Evolutionary conservation across 345 rosid genomes (phyloP), one percentile per base, ranked within the genome.

Genomic region (Pelargonium nanum): DNA sequence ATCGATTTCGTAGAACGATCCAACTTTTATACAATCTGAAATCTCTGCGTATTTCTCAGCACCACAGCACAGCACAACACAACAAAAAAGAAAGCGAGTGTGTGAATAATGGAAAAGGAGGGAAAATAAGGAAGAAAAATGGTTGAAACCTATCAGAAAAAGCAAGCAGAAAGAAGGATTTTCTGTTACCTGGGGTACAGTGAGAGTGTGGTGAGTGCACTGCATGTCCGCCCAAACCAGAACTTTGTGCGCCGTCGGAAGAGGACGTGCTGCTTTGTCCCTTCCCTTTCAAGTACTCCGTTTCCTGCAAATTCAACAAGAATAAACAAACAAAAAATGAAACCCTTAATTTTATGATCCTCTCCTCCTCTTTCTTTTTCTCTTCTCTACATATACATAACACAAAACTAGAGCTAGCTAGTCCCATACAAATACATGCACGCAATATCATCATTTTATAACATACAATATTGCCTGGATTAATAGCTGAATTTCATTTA

Each of bases 1-100:
- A 70, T 90, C 89, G 62, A 90, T 73, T 70, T 84, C 87, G 70
- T 90, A 93, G 65, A 83, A 86, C 40, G 84, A 83, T 5, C 89
- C 82, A 22, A 76, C 78, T 66, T 58, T 69, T 3, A 93, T 70
- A 53, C 82, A 94, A n/a, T 81, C 82, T 2, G 78, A 69, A n/a
- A 77, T 78, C 58, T 74, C 84, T 70, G 64, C 20, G 16, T 30
- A 1, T 28, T 28, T 28, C 34, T n/a, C 61, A 26, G 19, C 20
- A 28, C 24, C 10, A 56, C 51, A 16, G 17, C 17, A 19, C 20
- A 28, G 12, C 20, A 62, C 44, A 22, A 22, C 25, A 48, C 26
- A 53, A 56, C 26, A 51, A 19, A 40, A 61, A 15, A 12, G 9
- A 45, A 44, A 1, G 30, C 12, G 34, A 22, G 40, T 13, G 16